Evolutionary conservation across 2,329 filamentous ascomycete genomes (phyloP).

Genomic region (Aspergillus brasiliensis): DNA sequence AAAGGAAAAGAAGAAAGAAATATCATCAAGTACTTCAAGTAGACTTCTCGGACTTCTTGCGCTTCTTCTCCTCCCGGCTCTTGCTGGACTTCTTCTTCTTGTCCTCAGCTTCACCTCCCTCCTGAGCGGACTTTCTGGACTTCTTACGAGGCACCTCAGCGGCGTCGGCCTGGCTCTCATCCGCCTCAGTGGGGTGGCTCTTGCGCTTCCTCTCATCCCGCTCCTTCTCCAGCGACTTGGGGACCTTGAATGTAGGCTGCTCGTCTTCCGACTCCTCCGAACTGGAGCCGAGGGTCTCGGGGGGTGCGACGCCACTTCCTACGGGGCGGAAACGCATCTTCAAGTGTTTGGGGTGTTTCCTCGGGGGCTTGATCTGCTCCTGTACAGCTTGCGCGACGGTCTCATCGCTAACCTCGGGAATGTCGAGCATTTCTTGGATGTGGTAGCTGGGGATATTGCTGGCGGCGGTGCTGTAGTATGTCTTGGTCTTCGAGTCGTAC

Average conservation of each 20-base stretch:
- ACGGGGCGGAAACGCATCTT: conserved; percentile 50
- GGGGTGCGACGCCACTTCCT: conserved; percentile 35
- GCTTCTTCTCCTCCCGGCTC: conserved; percentile 44
- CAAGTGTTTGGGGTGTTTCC: conserved; percentile 45
- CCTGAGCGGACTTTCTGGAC: conserved; percentile 39
- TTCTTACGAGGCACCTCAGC: conserved; percentile 39
- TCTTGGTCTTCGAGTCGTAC: conserved; percentile 39
- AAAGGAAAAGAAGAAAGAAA: not conserved
- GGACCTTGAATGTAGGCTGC: conserved; percentile 34
- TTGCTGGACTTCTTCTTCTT: conserved; percentile 39
- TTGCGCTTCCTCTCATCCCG: conserved; percentile 43
- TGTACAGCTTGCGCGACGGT: conserved; percentile 27
- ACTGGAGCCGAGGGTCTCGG: conserved; percentile 40
- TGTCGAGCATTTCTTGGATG: conserved; percentile 39
- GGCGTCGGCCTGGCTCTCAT: conserved; percentile 26
- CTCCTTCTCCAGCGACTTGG: conserved; percentile 27
- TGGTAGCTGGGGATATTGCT: conserved; percentile 37
- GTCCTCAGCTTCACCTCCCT: conserved; percentile 26
- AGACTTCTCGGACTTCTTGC: conserved; percentile 40
- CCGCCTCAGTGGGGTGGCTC: conserved; percentile 35
- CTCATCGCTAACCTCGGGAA: conserved; percentile 32
- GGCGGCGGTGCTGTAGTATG: conserved; percentile 31
- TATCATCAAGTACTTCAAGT: conserved; percentile 23
- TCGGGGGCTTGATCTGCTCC: conserved; percentile 37
- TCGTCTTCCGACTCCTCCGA: conserved; percentile 43